Conservation (phyloP, 164 flowering plant genomes). For the Nymphaea thermarum region DNA sequence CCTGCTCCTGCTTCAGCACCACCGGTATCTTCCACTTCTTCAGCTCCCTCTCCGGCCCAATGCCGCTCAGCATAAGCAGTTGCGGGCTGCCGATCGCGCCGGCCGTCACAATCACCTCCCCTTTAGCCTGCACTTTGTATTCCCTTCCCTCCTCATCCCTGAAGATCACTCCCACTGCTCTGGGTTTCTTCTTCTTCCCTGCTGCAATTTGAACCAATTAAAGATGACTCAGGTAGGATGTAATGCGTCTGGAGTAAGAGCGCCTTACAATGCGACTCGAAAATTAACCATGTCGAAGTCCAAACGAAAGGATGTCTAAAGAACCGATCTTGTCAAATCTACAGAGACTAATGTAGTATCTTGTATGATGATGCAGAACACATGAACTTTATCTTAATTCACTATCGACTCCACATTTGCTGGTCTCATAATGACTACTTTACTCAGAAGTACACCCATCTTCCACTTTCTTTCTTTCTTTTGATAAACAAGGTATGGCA, state of each 20-base stretch:
- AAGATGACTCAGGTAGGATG: background rate
- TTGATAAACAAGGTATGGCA: too few relatives aligned
- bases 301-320: too few relatives aligned
- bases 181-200: slow-evolving; percentile 21
- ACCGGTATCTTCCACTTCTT: slow-evolving; percentile 44
- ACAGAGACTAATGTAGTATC: too few relatives aligned
- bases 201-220: too few relatives aligned
- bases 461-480: too few relatives aligned
- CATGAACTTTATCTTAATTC: too few relatives aligned
- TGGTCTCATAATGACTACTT: too few relatives aligned
- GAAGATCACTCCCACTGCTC: slow-evolving; percentile 72
- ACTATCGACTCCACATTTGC: too few relatives aligned
- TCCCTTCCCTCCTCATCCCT: slow-evolving; percentile 65
- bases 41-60: slow-evolving; percentile 63
- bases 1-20: slow-evolving; percentile 42
- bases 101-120: slow-evolving; percentile 61
- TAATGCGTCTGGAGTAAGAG: background rate
- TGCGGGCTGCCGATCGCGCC: slow-evolving; percentile 96
- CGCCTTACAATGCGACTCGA: background rate
- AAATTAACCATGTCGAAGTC: too few relatives aligned
- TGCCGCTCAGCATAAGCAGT: slow-evolving; percentile 69
- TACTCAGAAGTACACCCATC: too few relatives aligned
- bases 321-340: too few relatives aligned
- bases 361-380: too few relatives aligned
- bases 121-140: slow-evolving; percentile 46